Base-by-base conservation (phyloP, 257 asterid genomes). In the Scutellaria galericulata region DNA sequence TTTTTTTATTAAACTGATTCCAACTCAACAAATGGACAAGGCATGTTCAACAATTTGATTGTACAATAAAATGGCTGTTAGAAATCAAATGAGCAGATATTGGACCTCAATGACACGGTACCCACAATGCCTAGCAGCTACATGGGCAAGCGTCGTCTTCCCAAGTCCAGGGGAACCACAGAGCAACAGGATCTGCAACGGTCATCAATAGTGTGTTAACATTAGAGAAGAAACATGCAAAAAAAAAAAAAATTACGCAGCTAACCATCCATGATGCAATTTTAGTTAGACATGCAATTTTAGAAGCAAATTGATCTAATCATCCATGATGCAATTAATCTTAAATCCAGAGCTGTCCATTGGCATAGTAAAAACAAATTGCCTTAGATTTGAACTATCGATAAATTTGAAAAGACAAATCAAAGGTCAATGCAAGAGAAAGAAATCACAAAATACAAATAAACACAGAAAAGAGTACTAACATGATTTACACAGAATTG, bases 81-180 rank as follows among this genome's bases (percentile, higher is more conserved):
- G 57, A 79, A 80, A 20, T 53, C 68, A 66, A 61, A 9, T 71
- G 71, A 77, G 73, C 77, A 66, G 68, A 71, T 15, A 74, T 66
- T 60, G 24, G 56, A 94, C 99, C 99, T 95, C 99, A 70, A 92
- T 94, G 53, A 90, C 98, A 71, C 95, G 96, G 79, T 95, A 95
- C 40, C 99, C 99, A 81, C 99, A 95, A 77, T 95, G 99, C 79
- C 78, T 82, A 65, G 99, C 99, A 61, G 98, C 98, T 66, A 95
- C 95, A 86, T 95, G 99, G 63, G 99, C 99, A 81, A 95, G 96
- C 2, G 99, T 95, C 57, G 99, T 95, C 87, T 95, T 95, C 78
- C 99, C 99, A 76, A 95, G 94, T 68, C 99, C 99, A 46, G 99
- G 99, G 76, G 99, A 88, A 4, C 99, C 99, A 73, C 98, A 95